A percentile compares a stretch with the other conserved stretches of the same genome.
Conservation (phyloP, 345 rosid genomes). For the Clausena lansium region DNA sequence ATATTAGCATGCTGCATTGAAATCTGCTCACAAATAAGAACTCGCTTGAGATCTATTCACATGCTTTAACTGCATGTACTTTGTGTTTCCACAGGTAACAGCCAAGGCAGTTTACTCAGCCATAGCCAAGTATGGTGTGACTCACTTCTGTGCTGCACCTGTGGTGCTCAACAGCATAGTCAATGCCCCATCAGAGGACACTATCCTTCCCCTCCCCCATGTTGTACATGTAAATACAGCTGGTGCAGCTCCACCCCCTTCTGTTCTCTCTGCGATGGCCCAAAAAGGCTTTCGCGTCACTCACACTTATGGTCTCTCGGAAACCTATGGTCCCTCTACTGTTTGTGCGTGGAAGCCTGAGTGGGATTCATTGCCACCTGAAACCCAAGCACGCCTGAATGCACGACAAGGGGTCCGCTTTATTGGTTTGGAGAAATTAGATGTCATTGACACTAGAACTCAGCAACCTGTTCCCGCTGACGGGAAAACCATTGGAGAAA, state of each 20-base stretch:
- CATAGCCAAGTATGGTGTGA: conserved; percentile 70
- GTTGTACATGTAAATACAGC: conserved; percentile 81
- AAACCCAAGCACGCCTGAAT: conserved; percentile 74
- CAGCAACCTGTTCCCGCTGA: conserved; percentile 77
- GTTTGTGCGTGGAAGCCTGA: conserved; percentile 94
- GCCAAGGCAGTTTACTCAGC: conserved; percentile 84
- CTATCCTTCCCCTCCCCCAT: conserved; percentile 83
- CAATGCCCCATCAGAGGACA: conserved; percentile 70
- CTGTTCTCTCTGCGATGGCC: conserved; percentile 71
- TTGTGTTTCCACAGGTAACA: conserved; percentile 47
- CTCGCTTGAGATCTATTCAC: not conserved
- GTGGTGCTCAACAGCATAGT: conserved; percentile 83
- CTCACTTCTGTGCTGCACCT: conserved; percentile 89
- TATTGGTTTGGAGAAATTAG: conserved; percentile 64
- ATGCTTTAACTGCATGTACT: not conserved
- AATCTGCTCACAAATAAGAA: not conserved
- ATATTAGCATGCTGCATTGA: not conserved
- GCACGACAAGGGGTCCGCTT: conserved; percentile 94
- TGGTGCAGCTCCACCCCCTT: conserved; percentile 92
- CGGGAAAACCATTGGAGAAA: conserved; percentile 76
- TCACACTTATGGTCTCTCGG: conserved; percentile 94
- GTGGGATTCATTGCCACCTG: conserved; percentile 80
- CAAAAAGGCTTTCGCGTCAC: conserved; percentile 76
- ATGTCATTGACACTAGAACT: conserved; percentile 59
- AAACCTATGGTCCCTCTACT: conserved; percentile 85